phyloP scores from a whole-genome alignment of 2,329 filamentous ascomycete species.

The Polytolypa hystricis region DNA sequence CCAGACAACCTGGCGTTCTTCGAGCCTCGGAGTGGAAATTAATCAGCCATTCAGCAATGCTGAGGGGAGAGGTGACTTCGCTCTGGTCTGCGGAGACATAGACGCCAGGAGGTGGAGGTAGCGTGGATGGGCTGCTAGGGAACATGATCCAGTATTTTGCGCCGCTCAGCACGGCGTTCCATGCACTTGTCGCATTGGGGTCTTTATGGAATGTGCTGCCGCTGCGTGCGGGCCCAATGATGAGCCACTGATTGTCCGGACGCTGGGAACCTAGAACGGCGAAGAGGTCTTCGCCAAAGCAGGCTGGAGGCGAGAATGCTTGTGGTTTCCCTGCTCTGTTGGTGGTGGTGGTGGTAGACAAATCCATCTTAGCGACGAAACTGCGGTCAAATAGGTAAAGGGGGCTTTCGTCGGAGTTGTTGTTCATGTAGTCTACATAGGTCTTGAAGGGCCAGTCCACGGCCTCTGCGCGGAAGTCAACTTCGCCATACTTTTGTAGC shows the following conservation, averaged over 20 bases:
- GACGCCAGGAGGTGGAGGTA: slow-evolving; percentile 69
- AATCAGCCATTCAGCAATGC: slow-evolving; percentile 93
- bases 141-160: slow-evolving; percentile 99
- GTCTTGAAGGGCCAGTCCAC: slow-evolving; percentile 83
- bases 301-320: slow-evolving; percentile 68
- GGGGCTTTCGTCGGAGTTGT: slow-evolving; percentile 74
- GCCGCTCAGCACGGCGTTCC: slow-evolving; percentile 86
- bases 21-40: slow-evolving; percentile 80
- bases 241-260: slow-evolving; percentile 85
- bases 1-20: slow-evolving; percentile 61
- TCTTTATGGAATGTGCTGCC: slow-evolving; percentile 93
- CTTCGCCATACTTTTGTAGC: slow-evolving; percentile 50
- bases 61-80: slow-evolving; percentile 86
- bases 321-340: slow-evolving; percentile 22
- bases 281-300: slow-evolving; percentile 82
- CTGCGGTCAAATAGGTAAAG: slow-evolving; percentile 82
- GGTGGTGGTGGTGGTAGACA: slow-evolving; percentile 41
- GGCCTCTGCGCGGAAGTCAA: slow-evolving; percentile 76
- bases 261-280: slow-evolving; percentile 64
- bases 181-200: slow-evolving; percentile 60
- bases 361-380: slow-evolving; percentile 76
- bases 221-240: slow-evolving; percentile 74
- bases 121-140: slow-evolving; percentile 42
- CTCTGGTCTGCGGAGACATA: slow-evolving; percentile 81
- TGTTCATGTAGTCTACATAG: slow-evolving; percentile 71